phyloP scores from a whole-genome alignment of 495 filamentous ascomycete species.

The Aspergillus conjunctus region DNA sequence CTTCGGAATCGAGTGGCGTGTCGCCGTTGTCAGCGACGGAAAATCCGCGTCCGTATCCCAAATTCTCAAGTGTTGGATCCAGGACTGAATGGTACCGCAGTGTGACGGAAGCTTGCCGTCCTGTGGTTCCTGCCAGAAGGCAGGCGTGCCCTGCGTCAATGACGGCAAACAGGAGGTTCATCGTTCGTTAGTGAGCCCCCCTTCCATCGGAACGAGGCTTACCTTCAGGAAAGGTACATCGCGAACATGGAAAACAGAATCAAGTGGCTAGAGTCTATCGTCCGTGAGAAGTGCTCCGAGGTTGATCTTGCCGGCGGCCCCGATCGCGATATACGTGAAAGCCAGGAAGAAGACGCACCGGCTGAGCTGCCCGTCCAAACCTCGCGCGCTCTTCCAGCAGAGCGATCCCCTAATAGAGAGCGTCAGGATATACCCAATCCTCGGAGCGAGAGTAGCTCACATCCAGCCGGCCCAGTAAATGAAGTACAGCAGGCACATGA shows the following conservation, averaged over 20 bases:
- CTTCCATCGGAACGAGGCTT: too few species aligned
- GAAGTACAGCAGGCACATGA: slow-evolving; percentile 38
- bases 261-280: slow-evolving; percentile 46
- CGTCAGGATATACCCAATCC: not conserved
- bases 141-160: slow-evolving; percentile 41
- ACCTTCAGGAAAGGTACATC: slow-evolving; percentile 34
- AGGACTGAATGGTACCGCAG: too few species aligned
- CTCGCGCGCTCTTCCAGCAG: too few species aligned
- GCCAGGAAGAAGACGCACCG: slow-evolving; percentile 9
- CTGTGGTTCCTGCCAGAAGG: slow-evolving; percentile 44
- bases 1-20: too few species aligned
- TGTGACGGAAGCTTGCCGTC: slow-evolving; percentile 34
- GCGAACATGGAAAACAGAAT: slow-evolving; percentile 42
- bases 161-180: slow-evolving; percentile 47
- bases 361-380: too few species aligned
- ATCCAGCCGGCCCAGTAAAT: not conserved
- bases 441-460: too few species aligned
- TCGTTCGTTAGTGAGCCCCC: slow-evolving; percentile 34
- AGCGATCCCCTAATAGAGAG: not conserved
- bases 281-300: slow-evolving; percentile 36
- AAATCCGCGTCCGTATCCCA: too few species aligned
- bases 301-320: slow-evolving; percentile 33
- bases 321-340: slow-evolving; percentile 11
- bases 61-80: too few species aligned
- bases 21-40: too few species aligned